Percentiles rank a stretch among this genome's conserved stretches.
Evolutionary conservation across 163 green algal genomes (phyloP).

Genomic region (Chloromonas sp.): DNA sequence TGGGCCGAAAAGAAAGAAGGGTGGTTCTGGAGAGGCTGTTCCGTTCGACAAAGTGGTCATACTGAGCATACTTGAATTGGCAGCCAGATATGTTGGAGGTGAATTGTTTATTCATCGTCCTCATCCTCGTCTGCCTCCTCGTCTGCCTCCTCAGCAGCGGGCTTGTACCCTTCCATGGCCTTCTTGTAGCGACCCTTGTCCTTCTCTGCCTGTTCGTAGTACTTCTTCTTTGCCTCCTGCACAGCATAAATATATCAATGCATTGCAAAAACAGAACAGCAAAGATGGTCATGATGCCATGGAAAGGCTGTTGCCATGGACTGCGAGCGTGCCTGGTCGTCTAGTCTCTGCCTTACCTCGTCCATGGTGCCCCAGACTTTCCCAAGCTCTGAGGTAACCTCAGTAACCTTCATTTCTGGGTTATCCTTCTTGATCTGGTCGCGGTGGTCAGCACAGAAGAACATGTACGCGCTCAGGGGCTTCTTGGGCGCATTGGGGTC

Average conservation of each 20-base stretch:
- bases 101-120: not conserved
- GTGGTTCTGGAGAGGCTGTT: too few species aligned
- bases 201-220: slow-evolving; percentile 36
- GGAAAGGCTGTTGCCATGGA: not conserved
- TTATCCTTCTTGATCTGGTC: slow-evolving; percentile 41
- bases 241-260: not conserved
- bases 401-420: slow-evolving; percentile 32
- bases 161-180: slow-evolving; percentile 36
- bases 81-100: too few species aligned
- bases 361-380: slow-evolving; percentile 38
- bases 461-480: slow-evolving; percentile 47
- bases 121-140: slow-evolving; percentile 5
- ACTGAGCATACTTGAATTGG: too few species aligned
- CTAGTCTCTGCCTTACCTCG: slow-evolving; percentile 14
- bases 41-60: too few species aligned
- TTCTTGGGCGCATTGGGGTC: slow-evolving; percentile 52
- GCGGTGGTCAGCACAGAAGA: slow-evolving; percentile 46
- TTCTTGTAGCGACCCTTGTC: slow-evolving; percentile 49
- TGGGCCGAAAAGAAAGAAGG: too few species aligned
- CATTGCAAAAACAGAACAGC: not conserved
- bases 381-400: slow-evolving; percentile 33
- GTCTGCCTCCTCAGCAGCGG: not conserved
- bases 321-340: not conserved
- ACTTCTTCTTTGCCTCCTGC: slow-evolving; percentile 25
- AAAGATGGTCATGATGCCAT: not conserved